These are phyloP conservation scores for Psidium guajava DNA, from an alignment of 345 rosid genomes.

Conservation along the genomic window DNA sequence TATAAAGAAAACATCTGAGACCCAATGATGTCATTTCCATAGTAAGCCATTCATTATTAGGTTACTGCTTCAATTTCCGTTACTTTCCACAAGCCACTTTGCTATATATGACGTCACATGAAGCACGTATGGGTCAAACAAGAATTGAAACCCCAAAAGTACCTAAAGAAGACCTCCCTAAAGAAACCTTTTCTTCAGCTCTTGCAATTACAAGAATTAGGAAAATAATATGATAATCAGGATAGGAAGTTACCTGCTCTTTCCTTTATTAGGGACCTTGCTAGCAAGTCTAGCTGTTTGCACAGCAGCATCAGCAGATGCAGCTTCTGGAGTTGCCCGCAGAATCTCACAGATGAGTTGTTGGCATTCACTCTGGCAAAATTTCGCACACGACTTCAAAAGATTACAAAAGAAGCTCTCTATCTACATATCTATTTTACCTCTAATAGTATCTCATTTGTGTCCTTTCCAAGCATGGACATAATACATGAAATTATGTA, in stretches of 20 bases:
- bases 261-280: conserved; percentile 65
- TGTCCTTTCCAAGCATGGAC: not conserved
- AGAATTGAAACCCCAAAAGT: not conserved
- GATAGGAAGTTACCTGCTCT: conserved; percentile 41
- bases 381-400: conserved; percentile 3
- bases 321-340: conserved; percentile 98
- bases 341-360: conserved; percentile 98
- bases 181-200: not conserved
- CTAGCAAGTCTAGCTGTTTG: conserved; percentile 95
- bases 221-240: not conserved
- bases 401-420: not conserved
- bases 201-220: not conserved
- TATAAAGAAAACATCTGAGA: not conserved
- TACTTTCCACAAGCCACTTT: not conserved
- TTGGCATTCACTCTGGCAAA: conserved; percentile 88
- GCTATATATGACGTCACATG: not conserved
- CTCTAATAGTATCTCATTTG: not conserved
- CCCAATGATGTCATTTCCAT: not conserved
- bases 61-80: not conserved
- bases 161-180: not conserved
- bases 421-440: not conserved
- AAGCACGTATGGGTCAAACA: not conserved
- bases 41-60: not conserved
- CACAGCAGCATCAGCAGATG: conserved; percentile 93
- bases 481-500: not conserved